Base-by-base conservation (phyloP, 768 basidiomycete species). In the Suillus occidentalis region DNA sequence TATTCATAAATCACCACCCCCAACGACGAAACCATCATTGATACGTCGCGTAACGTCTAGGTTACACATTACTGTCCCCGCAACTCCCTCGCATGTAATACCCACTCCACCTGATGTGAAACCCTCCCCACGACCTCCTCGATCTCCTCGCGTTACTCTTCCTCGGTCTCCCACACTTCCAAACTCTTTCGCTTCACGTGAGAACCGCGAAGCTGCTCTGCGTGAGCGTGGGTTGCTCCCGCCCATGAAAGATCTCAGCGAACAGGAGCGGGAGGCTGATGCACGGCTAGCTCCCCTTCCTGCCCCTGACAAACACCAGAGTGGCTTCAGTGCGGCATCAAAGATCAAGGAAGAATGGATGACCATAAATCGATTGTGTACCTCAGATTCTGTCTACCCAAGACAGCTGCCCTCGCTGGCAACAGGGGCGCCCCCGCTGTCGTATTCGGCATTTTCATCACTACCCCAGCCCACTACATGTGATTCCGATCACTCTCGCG, bases 181-280 rank as follows among this genome's bases (percentile, higher is more conserved):
- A 0, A 73, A 72, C 43, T 60, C 64, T 31, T 65, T 73, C 20
- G n/a, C 63, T 55, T 76, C 76, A 1, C 72, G 60, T 47, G 64
- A 65, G 7, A 65, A 68, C 25, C 62, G 75, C 25, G 83, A 87
- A 55, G 87, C 85, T 4, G 87, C 88, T 2, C 79, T 89, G 25
- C 82, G 87, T 14, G 87, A 83, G 68, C 82, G 87, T 39, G 87
- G 88, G 0, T 77, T 89, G 45, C 76, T 85, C 2, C 87, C 88
- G 28, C 81, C 83, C 2, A 47, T 65, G 31, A 76, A 72, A 42
- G 76, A 77, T 59, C 73, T 79, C 6, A 81, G 77, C 52, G 52
- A 70, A 49, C 76, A 77, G 60, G 76, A 83, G 74, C 68, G 81
- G 75, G 73, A 79, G 81, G 60, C 83, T 74, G 74, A 76, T 70